Evolutionary conservation across 1,284 basidiomycete genomes (phyloP).

Genomic region (Heterobasidion annosum): DNA sequence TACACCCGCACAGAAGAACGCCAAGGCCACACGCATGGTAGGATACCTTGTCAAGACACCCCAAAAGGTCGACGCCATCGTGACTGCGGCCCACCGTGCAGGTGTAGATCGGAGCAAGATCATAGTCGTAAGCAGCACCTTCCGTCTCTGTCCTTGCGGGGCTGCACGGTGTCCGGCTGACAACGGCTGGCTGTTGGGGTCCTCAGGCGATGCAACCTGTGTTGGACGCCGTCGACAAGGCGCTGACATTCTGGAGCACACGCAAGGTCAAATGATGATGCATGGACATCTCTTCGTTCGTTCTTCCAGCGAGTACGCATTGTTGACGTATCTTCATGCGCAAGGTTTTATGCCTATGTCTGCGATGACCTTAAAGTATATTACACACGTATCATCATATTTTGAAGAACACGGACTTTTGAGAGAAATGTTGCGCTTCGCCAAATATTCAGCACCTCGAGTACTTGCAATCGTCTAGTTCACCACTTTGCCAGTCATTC

Average conservation of each 20-base stretch:
- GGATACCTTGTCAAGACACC: conserved; percentile 70
- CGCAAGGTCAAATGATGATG: conserved; percentile 9
- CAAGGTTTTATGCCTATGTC: not conserved
- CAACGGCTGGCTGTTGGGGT: not conserved
- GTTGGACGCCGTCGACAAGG: conserved; percentile 70
- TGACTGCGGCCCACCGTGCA: conserved; percentile 51
- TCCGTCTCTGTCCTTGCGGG: not conserved
- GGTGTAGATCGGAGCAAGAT: conserved; percentile 60
- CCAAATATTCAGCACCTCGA: no score
- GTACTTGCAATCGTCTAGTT: no score
- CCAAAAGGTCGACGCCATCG: conserved; percentile 74
- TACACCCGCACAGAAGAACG: conserved; percentile 56
- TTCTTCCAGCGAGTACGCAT: not conserved
- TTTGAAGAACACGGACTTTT: no score
- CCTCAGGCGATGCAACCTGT: conserved; percentile 74
- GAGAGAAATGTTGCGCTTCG: no score
- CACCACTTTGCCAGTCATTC: no score
- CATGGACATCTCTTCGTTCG: not conserved
- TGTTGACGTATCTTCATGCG: no score
- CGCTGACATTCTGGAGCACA: conserved; percentile 50
- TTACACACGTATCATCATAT: no score
- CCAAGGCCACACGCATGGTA: conserved; percentile 81
- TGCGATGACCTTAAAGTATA: not conserved
- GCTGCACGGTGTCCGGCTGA: not conserved
- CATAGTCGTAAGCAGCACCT: conserved; percentile 44